Conservation (phyloP, 257 asterid genomes). For the Avicennia marina region DNA sequence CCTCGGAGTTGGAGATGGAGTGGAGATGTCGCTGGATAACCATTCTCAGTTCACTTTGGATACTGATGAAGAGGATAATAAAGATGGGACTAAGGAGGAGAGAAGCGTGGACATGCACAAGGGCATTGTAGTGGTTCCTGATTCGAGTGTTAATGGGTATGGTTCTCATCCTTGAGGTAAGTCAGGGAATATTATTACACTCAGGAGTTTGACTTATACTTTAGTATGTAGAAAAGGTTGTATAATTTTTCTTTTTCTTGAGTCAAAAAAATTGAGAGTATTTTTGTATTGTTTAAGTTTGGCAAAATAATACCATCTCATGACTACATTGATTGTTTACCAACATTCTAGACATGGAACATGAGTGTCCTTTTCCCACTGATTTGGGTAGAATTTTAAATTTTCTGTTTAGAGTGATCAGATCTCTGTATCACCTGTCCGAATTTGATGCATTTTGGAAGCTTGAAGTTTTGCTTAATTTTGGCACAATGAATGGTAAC, state of each 20-base stretch:
- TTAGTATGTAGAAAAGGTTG: slow-evolving; percentile 20
- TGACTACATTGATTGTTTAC: not conserved
- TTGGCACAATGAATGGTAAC: not conserved
- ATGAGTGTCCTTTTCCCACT: not conserved
- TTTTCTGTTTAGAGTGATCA: not conserved
- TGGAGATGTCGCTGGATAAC: slow-evolving; percentile 38
- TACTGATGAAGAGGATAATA: slow-evolving; percentile 60
- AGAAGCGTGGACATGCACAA: slow-evolving; percentile 57
- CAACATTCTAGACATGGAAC: slow-evolving; percentile 3
- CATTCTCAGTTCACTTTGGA: slow-evolving; percentile 66
- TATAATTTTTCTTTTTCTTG: slow-evolving; percentile 16
- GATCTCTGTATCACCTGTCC: not conserved
- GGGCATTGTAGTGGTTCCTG: slow-evolving; percentile 30
- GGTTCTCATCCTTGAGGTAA: slow-evolving; percentile 47
- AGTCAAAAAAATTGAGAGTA: slow-evolving; percentile 7
- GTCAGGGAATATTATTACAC: not conserved
- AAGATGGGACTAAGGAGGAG: slow-evolving; percentile 45
- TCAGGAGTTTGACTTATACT: slow-evolving; percentile 15
- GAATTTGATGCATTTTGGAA: not conserved
- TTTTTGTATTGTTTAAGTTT: not conserved
- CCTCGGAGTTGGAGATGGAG: slow-evolving; percentile 47
- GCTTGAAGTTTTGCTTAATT: not conserved
- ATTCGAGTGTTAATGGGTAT: slow-evolving; percentile 48
- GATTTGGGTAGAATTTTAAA: not conserved
- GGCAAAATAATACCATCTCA: not conserved